Conservation (phyloP, 73 alveolate species). For the Tetrahymena elliotti region DNA sequence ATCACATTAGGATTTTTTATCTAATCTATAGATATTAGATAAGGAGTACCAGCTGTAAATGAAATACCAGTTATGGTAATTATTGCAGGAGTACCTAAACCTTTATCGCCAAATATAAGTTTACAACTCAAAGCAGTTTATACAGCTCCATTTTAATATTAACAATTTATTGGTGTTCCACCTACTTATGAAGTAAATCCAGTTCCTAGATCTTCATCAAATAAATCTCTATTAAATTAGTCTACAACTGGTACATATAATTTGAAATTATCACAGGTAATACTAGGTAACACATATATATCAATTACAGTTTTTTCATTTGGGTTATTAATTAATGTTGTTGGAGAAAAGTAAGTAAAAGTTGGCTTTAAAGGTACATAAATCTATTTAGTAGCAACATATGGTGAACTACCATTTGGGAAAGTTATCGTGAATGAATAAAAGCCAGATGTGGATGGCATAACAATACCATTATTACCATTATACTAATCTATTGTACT, state of each 20-base stretch:
- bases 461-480: neutral
- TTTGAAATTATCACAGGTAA: constrained; percentile 7
- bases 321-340: neutral
- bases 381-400: neutral
- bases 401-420: neutral
- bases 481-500: neutral
- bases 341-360: neutral
- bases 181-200: neutral
- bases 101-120: constrained; percentile 2
- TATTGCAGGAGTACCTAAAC: neutral
- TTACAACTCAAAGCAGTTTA: neutral
- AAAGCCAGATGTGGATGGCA: neutral
- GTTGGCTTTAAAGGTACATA: neutral
- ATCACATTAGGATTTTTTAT: neutral
- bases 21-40: neutral
- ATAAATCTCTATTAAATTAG: neutral
- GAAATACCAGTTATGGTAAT: constrained; percentile 7
- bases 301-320: constrained; percentile 1
- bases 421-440: neutral
- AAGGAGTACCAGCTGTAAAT: neutral
- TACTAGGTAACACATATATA: neutral
- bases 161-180: constrained; percentile 4
- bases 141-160: constrained; percentile 7
- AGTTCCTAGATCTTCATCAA: constrained; percentile 24
- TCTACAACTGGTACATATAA: constrained; percentile 6